These are phyloP conservation scores for Neofusicoccum ribis DNA, from an alignment of 2,329 filamentous ascomycete genomes.

Conservation along the genomic window DNA sequence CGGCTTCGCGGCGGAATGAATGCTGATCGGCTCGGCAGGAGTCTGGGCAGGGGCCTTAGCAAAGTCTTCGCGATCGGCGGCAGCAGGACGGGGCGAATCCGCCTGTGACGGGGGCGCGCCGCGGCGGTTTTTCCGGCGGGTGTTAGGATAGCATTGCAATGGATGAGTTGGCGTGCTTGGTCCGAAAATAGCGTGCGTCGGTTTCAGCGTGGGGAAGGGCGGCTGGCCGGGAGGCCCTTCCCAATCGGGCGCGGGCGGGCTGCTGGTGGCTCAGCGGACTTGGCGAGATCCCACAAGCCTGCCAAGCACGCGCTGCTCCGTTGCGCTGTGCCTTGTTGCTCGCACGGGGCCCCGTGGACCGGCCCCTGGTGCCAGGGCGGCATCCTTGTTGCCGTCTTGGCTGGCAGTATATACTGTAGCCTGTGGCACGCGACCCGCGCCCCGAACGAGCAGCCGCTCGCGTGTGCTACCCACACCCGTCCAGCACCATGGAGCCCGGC, in stretches of 20 bases:
- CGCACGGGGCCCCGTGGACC: too few relatives aligned
- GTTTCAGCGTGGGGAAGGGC: conserved; percentile 1
- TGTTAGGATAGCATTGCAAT: too few relatives aligned
- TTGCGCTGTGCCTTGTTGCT: not conserved
- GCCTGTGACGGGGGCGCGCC: not conserved
- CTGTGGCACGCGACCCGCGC: not conserved
- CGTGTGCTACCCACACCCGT: not conserved
- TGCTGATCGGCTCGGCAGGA: conserved; percentile 8
- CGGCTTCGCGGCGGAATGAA: not conserved
- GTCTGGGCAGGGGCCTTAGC: conserved; percentile 10
- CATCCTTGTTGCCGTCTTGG: not conserved
- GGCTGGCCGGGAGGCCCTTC: too few relatives aligned
- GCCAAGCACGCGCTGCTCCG: not conserved
- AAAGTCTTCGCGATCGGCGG: not conserved
- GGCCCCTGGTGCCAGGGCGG: too few relatives aligned
- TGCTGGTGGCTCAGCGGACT: not conserved
- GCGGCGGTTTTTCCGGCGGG: not conserved
- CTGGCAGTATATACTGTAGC: not conserved
- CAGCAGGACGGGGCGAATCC: not conserved
- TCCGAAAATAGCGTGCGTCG: too few relatives aligned
- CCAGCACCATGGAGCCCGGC: not conserved
- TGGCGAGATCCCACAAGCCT: not conserved
- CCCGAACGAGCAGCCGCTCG: conserved; percentile 1
- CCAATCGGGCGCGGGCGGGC: not conserved
- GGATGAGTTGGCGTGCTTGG: too few relatives aligned